Conservation (phyloP, 208 protist species). For the Crithidia fasciculata region DNA sequence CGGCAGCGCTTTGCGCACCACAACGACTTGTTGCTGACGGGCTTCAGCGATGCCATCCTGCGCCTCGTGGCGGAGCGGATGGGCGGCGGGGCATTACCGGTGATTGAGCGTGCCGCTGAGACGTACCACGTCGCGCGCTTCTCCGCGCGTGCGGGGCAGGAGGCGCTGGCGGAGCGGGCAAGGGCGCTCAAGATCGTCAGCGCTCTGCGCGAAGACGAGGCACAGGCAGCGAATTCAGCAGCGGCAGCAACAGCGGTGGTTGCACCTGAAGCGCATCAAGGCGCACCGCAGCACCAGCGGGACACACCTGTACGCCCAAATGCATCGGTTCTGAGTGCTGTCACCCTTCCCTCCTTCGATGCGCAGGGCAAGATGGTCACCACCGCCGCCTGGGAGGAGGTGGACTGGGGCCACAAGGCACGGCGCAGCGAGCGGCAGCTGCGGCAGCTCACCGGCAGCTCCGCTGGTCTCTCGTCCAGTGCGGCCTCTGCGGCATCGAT, state of each 20-base stretch:
- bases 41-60: conserved; percentile 92
- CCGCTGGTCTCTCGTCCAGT: conserved; percentile 11
- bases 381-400: conserved; percentile 7
- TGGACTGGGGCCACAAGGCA: conserved; percentile 1
- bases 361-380: conserved; percentile 17
- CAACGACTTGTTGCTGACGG: conserved; percentile 92
- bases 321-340: not conserved
- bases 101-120: conserved; percentile 86
- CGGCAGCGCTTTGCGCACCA: conserved; percentile 57
- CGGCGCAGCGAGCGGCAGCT: conserved; percentile 27
- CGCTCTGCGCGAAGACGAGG: conserved; percentile 19
- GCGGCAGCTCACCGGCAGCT: conserved; percentile 26
- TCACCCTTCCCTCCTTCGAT: conserved; percentile 31
- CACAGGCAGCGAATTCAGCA: not conserved
- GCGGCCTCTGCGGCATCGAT: not conserved
- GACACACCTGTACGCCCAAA: not conserved
- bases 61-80: conserved; percentile 91
- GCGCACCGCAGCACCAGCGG: not conserved
- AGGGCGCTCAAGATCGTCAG: conserved; percentile 38
- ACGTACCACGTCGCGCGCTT: conserved; percentile 69
- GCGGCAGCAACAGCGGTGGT: not conserved
- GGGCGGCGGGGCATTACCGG: conserved; percentile 59
- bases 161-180: conserved; percentile 28
- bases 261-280: not conserved
- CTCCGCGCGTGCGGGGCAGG: conserved; percentile 21